Evolutionary conservation across 306 rosid species (phyloP), one percentile per base, ranked within the genome.

Genomic region (Acacia acuminata): DNA sequence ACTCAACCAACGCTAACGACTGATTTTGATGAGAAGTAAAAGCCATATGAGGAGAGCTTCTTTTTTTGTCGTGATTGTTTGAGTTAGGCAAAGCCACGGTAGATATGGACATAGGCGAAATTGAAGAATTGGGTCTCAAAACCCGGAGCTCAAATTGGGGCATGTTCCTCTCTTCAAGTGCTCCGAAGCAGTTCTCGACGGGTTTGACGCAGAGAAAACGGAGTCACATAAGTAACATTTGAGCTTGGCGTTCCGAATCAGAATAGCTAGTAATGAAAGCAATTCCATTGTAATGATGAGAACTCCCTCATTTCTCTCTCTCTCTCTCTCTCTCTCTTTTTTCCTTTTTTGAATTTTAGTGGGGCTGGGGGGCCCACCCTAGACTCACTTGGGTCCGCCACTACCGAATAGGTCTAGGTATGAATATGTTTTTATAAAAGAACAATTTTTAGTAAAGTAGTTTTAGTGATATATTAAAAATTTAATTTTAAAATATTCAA

Each of bases 151-250:
- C 84, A 93, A 89, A 85, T 90, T 93, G 65, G 96, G 93, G 50
- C 98, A 93, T 5, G 97, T 89, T 5, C 98, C 96, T 50, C 94
- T 85, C 74, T 93, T 93, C 76, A 93, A 88, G 75, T 93, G 98
- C 89, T 93, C 97, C 6, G 97, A 90, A 55, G 96, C 97, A 5
- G 97, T 93, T 67, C 97, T 76, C 1, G 98, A 93, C 1, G 98
- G 98, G 82, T 93, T 93, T 4, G 98, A 93, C 2, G 98, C 98
- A 43, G 96, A 93, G 89, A 93, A 93, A 27, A 87, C 86, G 32
- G 98, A 83, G 69, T 90, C 92, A 68, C 98, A 93, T 9, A 93
- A 80, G 5, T 89, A 89, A 73, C 98, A 93, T 84, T 83, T 84
- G 65, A 93, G 96, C 82, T 93, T 87, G 38, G 89, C 76, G 84